Evolutionary conservation across 2,329 filamentous ascomycete species (phyloP).

Genomic region (Colletotrichum sp.): DNA sequence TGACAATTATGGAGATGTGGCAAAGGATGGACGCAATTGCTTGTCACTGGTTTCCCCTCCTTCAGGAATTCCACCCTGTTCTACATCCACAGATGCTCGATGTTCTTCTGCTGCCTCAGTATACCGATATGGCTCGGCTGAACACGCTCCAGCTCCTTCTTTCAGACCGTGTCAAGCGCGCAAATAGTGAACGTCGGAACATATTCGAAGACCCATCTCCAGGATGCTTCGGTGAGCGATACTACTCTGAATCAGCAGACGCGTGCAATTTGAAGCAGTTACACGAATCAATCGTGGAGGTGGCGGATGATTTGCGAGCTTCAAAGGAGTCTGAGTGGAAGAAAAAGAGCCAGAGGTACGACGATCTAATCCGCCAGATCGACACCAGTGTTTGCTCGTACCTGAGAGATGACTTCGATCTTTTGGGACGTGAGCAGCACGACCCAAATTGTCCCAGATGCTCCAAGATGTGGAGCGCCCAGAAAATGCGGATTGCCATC

Average conservation of each 20-base stretch:
- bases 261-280: conserved; percentile 18
- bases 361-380: conserved; percentile 33
- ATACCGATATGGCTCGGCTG: conserved; percentile 55
- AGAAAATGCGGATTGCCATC: conserved; percentile 37
- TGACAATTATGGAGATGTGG: conserved; percentile 65
- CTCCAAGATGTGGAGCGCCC: conserved; percentile 29
- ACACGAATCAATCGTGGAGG: conserved; percentile 27
- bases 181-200: conserved; percentile 29
- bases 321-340: conserved; percentile 39
- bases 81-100: conserved; percentile 58
- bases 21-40: conserved; percentile 57
- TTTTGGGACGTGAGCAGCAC: conserved; percentile 25
- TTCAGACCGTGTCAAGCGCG: conserved; percentile 31
- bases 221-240: conserved; percentile 32
- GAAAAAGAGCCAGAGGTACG: conserved; percentile 31
- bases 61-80: conserved; percentile 55
- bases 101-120: conserved; percentile 54
- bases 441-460: conserved; percentile 39
- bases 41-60: conserved; percentile 45
- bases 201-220: conserved; percentile 51
- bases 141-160: conserved; percentile 42
- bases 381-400: conserved; percentile 36
- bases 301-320: conserved; percentile 20
- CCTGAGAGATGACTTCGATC: conserved; percentile 24
- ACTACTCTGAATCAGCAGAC: conserved; percentile 27